These are phyloP conservation scores for Phalaenopsis equestris DNA, from an alignment of 106 monocot species.

Conservation along the genomic window DNA sequence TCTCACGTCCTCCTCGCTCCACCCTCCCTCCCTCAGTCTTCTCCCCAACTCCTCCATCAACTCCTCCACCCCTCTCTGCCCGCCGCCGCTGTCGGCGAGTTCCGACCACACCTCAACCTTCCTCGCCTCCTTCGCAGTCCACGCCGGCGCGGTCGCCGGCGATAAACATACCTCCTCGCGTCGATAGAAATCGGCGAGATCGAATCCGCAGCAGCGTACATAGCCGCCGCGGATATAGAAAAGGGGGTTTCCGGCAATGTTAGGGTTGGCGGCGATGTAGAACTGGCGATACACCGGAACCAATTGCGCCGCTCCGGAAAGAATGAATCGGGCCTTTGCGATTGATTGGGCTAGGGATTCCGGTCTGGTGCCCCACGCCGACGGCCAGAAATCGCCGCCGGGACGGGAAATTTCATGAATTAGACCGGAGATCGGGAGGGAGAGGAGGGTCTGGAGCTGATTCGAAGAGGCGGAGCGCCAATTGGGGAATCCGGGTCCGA, in stretches of 20 bases:
- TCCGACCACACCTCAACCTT: slow-evolving; percentile 3
- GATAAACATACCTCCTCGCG: not conserved
- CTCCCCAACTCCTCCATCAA: slow-evolving; percentile 11
- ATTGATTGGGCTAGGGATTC: not conserved
- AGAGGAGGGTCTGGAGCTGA: slow-evolving; percentile 16
- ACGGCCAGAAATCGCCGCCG: not conserved
- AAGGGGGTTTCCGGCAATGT: not conserved
- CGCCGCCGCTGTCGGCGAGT: not conserved
- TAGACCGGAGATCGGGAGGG: slow-evolving; percentile 7
- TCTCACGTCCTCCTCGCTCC: slow-evolving; percentile 47
- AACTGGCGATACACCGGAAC: slow-evolving; percentile 4
- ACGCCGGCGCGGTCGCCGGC: not conserved
- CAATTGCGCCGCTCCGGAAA: not conserved
- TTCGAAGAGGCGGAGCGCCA: slow-evolving; percentile 13
- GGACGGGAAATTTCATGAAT: slow-evolving; percentile 18
- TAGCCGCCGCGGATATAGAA: not conserved
- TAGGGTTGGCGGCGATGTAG: slow-evolving; percentile 1
- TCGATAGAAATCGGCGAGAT: not conserved
- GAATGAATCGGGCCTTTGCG: not conserved
- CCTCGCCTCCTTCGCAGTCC: slow-evolving; percentile 3
- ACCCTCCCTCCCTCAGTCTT: slow-evolving; percentile 42
- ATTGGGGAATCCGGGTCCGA: slow-evolving; percentile 22
- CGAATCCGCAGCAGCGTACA: not conserved
- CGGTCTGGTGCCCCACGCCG: not conserved
- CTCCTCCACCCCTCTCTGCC: not conserved